Evolutionary conservation across 2,329 filamentous ascomycete genomes (phyloP).

Genomic region (Clarireedia sp.): DNA sequence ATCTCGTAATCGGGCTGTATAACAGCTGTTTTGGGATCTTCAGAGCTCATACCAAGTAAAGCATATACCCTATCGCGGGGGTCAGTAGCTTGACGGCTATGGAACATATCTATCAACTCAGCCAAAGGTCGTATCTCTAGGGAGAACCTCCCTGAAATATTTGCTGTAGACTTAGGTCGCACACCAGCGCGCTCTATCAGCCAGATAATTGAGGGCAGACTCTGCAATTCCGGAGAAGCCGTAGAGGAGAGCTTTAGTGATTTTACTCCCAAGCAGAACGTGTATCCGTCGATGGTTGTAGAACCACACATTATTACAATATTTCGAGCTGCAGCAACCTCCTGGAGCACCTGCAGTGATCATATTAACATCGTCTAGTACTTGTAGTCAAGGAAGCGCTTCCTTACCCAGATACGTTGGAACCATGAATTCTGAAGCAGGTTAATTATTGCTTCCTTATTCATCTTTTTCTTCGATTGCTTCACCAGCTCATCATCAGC

Average conservation of each 20-base stretch:
- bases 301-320: not conserved
- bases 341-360: not conserved
- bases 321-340: not conserved
- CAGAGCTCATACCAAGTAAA: not conserved
- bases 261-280: not conserved
- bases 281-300: not conserved
- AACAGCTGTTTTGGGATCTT: fast-evolving
- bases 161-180: not conserved
- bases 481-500: too few species aligned
- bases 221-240: not conserved
- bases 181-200: not conserved
- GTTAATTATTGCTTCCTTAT: fast-evolving
- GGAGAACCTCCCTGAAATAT: too few species aligned
- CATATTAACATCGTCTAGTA: not conserved
- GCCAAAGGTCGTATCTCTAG: not conserved
- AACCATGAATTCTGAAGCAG: not conserved
- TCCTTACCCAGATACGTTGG: not conserved
- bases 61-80: not conserved
- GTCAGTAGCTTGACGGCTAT: fast-evolving
- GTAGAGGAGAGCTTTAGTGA: not conserved
- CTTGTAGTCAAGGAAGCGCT: too few species aligned
- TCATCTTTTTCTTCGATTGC: not conserved
- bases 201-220: not conserved
- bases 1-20: not conserved
- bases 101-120: not conserved